Evolutionary conservation across 305 asterid genomes (phyloP).

Genomic region (Fraxinus sp.): DNA sequence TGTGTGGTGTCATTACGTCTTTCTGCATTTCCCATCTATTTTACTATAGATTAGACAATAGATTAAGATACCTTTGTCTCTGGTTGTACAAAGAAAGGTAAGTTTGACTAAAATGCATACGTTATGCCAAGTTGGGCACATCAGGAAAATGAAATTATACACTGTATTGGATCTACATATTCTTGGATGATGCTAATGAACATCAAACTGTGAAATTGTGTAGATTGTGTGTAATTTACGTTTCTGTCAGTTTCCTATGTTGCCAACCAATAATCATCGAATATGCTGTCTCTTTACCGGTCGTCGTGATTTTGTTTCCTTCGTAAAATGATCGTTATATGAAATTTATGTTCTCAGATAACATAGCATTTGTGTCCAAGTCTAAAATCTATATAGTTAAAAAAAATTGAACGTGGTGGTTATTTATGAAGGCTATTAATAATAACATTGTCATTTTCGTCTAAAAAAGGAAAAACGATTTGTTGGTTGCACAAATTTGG

Average conservation of each 20-base stretch:
- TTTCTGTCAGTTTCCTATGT: neutral
- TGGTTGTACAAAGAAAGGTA: constrained; percentile 10
- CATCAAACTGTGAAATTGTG: neutral
- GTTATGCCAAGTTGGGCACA: constrained; percentile 11
- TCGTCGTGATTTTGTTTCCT: neutral
- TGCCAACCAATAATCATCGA: neutral
- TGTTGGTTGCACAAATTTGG: neutral
- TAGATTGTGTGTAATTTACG: neutral
- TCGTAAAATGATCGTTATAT: neutral
- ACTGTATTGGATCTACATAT: neutral
- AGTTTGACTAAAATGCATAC: constrained; percentile 2
- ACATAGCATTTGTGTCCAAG: neutral
- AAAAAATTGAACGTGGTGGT: neutral
- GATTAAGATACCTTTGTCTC: neutral
- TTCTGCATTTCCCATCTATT: neutral
- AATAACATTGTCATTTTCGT: neutral
- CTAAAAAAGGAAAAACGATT: neutral
- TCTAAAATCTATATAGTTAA: neutral
- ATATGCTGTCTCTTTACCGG: neutral
- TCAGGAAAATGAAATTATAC: constrained; percentile 7
- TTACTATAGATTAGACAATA: constrained; percentile 24
- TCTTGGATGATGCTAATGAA: neutral
- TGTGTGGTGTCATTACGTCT: constrained; percentile 3
- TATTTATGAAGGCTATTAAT: neutral
- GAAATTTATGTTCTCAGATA: neutral